Evolutionary conservation across 495 filamentous ascomycete species (phyloP), one percentile per base, ranked within the genome.

Genomic region (Hypoxylon fuscum): DNA sequence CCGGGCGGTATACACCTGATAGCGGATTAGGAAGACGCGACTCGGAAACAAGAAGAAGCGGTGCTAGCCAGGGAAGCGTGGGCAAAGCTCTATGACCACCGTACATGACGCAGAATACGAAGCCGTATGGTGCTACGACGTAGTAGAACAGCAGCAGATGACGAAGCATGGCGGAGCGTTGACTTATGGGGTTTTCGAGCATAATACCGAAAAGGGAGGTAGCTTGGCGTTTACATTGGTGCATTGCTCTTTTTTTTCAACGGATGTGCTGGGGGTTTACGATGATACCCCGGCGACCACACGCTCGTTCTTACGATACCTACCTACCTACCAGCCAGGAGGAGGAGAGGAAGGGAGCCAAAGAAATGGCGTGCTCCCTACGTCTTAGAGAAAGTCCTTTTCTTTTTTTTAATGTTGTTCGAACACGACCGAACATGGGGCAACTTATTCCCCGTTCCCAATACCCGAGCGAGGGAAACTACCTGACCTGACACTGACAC

Each of bases 1-100:
- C 72, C 22, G 44, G 44, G 18, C 45, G 74, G 8, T 73, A 68
- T 17, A 70, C 70, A n/a, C 69, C 49, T 11, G 57, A 68, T 38
- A 56, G 46, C 35, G 35, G 27, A 23, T 20, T 43, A 48, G 68
- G 29, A 63, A 43, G 64, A 34, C 54, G 8, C 11, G 48, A 31
- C 34, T 22, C 47, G n/a, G 41, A 52, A 2, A 27, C 49, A 37
- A 61, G 62, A 46, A 41, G 46, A 11, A 71, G 69, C 23, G 62
- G 59, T 15, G 48, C 59, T n/a, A 74, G 68, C 18, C 45, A 64
- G 34, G 58, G 56, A 31, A 74, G 73, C 38, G 73, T 79, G 9
- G 77, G 78, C 10, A 79, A 74, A 57, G 78, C 77, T 5, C 68
- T 79, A 38, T 80, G 40, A 29, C 10, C 11, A 47, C 8, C 27